Base-by-base conservation (phyloP, 1,284 basidiomycete species). In the Cystobasidium sp. region DNA sequence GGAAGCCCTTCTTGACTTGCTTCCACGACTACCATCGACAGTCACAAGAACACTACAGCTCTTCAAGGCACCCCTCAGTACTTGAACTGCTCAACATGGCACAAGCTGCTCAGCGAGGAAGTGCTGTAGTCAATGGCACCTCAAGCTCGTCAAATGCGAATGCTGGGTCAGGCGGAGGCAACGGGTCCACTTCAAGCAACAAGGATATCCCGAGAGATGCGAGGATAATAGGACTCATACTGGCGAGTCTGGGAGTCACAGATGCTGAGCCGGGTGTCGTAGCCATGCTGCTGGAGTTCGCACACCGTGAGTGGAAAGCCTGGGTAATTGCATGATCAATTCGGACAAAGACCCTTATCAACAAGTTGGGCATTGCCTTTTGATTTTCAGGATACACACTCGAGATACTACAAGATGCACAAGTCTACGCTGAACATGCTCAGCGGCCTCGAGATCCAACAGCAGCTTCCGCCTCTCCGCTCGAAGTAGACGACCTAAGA, bases 181-280 rank as follows among this genome's bases (percentile, higher is more conserved):
- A 2, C 43, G 44, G 55, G 10, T n/a, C 41, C 8, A 31, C 55
- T 41, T 16, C 51, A 47, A 56, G 51, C 67, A 67, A 62, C 46
- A 62, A 59, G 53, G 70, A 75, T 73, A 78, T 77, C 7, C 96
- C 96, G 12, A 88, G 93, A 46, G 94, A 95, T 76, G 95, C 94
- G 10, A 88, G 95, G 41, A 88, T 95, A 41, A 94, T 98, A 65
- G 93, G 96, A 0, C 87, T 99, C 46, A 88, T 99, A 44, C 87
- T 98, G 37, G 92, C 95, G 3, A 91, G 93, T 0, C 94, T 93
- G n/a, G 94, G 96, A 4, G 90, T 98, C 0, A 89, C 94, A 76
- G 95, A 98, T 83, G 90, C 91, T 6, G 94, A 98, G 79, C 94
- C 95, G 6, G 90, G 90, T 2, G 96, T 98, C 2, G 87, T 99